phyloP scores from a whole-genome alignment of 306 rosid species.

The Echinosophora koreensis region DNA sequence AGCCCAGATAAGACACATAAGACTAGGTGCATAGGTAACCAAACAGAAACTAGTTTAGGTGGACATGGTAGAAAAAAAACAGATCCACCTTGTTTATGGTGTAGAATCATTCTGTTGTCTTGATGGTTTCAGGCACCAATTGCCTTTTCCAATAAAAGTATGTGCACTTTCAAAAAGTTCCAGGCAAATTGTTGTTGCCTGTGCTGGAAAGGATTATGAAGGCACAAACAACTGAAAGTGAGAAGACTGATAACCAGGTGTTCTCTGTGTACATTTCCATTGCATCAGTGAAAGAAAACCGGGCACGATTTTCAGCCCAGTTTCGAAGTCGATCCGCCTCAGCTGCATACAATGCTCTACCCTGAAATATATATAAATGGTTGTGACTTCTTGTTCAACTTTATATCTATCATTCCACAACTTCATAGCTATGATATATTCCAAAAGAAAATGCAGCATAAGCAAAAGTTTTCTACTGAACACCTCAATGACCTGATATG shows the following conservation, averaged over 20 bases:
- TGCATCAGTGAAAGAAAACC: constrained; percentile 87
- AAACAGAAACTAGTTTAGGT: constrained; percentile 39
- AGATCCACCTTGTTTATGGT: constrained; percentile 52
- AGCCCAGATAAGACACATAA: neutral
- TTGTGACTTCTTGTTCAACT: constrained; percentile 30
- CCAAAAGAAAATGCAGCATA: neutral
- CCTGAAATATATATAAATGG: constrained; percentile 59
- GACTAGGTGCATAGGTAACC: neutral
- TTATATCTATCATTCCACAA: constrained; percentile 18
- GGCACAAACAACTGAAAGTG: constrained; percentile 93
- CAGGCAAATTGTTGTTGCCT: constrained; percentile 66
- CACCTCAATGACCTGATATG: neutral
- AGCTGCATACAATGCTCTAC: constrained; percentile 86
- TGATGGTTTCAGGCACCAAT: constrained; percentile 43
- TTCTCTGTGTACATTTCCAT: constrained; percentile 96
- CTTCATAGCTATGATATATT: neutral
- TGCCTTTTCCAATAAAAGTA: constrained; percentile 35
- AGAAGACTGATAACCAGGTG: constrained; percentile 92
- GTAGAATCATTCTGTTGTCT: constrained; percentile 36
- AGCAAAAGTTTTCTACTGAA: neutral
- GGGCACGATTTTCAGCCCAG: constrained; percentile 94
- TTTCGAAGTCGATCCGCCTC: constrained; percentile 92
- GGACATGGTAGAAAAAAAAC: constrained; percentile 55
- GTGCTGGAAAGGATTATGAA: constrained; percentile 93
- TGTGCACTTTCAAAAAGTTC: constrained; percentile 55